Evolutionary conservation across 1,284 basidiomycete species (phyloP), one percentile per base, ranked within the genome.

Genomic region (Anthracocystis panici-leucophaei): DNA sequence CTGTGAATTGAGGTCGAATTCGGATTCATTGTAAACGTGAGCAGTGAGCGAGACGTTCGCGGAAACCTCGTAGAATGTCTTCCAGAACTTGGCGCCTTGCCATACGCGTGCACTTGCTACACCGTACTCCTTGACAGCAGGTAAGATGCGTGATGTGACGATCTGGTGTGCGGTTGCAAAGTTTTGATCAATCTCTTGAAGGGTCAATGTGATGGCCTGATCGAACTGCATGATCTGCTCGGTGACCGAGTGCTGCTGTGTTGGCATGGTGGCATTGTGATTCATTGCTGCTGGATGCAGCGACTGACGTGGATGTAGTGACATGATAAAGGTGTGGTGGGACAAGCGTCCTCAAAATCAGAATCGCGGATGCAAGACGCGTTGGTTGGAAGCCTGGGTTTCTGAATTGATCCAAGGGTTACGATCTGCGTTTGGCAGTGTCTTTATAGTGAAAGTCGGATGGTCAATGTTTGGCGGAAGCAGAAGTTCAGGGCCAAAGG

Each of bases 191-290:
- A 96, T 92, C 82, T 95, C 93, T 90, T 97, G 87, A 7, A 86
- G 75, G 29, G 87, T 85, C 53, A 96, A 88, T 1, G 95, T 97
- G 79, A 97, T 97, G 78, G 96, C 89, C 85, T 96, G 95, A 86
- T 97, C 95, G 68, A 97, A 93, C 86, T 95, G 93, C 84, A 97
- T 94, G 63, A 95, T 92, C 88, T 95, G 92, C 84, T 93, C 92
- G 50, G 89, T 89, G 38, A 92, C 88, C 27, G 93, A 71, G 10
- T 73, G 59, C 45, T 66, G 67, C 38, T 62, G 74, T 20, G 51
- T 55, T 5, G 69, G 70, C 58, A 77, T 55, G 21, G 69, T 44
- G 4, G 65, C 68, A 25, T 64, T 63, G 45, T 62, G 56, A 16
- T 40, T 48, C 65, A 70, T 67, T 16, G 74, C 74, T 41, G 58